phyloP scores from a whole-genome alignment of 306 rosid genomes.

The Myrica gale region DNA sequence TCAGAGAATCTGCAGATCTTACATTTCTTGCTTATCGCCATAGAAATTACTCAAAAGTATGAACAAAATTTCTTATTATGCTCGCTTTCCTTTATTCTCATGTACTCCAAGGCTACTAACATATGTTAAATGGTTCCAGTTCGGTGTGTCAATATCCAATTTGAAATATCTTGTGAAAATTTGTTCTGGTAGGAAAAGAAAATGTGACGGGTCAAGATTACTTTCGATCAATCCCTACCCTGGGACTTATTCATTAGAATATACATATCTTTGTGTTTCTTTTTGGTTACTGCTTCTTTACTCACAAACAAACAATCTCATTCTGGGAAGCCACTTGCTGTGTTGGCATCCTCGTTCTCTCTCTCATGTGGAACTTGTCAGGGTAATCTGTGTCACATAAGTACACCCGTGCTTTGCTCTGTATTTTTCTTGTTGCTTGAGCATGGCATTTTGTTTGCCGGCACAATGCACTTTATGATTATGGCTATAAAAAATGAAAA shows the following conservation, averaged over 20 bases:
- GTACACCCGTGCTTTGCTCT: background rate
- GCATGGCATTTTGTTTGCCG: background rate
- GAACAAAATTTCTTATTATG: slow-evolving; percentile 6
- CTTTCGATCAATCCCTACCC: background rate
- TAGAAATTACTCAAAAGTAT: slow-evolving; percentile 90
- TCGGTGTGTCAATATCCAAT: background rate
- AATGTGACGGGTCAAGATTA: background rate
- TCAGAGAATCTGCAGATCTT: slow-evolving; percentile 94
- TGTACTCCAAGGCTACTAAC: slow-evolving; percentile 16
- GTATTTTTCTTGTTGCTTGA: slow-evolving; percentile 2
- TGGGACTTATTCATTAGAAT: background rate
- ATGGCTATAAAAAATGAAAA: background rate
- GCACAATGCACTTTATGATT: background rate
- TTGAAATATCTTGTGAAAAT: background rate
- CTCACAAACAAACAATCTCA: background rate
- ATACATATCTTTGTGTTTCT: background rate
- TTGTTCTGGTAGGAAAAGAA: background rate
- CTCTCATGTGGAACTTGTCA: background rate
- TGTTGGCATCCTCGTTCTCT: background rate
- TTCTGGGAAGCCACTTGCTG: background rate
- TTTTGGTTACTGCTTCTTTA: background rate
- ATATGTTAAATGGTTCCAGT: slow-evolving; percentile 22
- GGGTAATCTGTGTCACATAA: background rate
- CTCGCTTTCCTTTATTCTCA: slow-evolving; percentile 15
- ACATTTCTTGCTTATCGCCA: slow-evolving; percentile 95